Conservation (phyloP, 2,329 filamentous ascomycete species). For the Neopestalotiopsis rosae region DNA sequence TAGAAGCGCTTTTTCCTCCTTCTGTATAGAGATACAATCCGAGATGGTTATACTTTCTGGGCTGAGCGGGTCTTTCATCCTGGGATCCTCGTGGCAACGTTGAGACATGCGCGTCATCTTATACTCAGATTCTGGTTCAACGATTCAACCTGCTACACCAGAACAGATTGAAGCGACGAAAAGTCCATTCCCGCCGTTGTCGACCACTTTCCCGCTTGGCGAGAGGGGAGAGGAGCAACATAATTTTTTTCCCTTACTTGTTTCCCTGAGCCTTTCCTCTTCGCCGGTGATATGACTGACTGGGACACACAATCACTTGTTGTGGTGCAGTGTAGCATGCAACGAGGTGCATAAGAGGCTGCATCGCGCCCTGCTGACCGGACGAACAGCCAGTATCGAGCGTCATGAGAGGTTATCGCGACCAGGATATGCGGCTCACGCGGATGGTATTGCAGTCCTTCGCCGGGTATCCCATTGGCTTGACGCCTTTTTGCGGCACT, state of each 20-base stretch:
- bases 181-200: background rate
- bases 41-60: background rate
- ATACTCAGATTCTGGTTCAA: background rate
- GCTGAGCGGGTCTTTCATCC: background rate
- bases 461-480: background rate
- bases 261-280: background rate
- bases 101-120: background rate
- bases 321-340: constrained; percentile 3
- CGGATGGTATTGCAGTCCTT: constrained; percentile 4
- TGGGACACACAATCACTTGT: background rate
- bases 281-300: background rate
- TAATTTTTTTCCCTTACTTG: background rate
- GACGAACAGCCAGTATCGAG: background rate
- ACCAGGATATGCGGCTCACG: constrained; percentile 8
- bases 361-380: constrained; percentile 1
- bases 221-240: background rate
- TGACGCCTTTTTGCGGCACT: background rate
- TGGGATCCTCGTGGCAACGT: background rate
- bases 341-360: background rate
- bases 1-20: background rate
- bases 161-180: background rate
- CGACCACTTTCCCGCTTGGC: background rate
- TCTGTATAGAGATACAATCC: background rate
- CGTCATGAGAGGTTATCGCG: constrained; percentile 4
- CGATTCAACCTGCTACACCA: background rate